A percentile compares a stretch with the other conserved stretches of the same genome.
These are phyloP conservation scores for Fusarium vanettenii DNA, from an alignment of 2,329 filamentous ascomycete species.

Conservation along the genomic window DNA sequence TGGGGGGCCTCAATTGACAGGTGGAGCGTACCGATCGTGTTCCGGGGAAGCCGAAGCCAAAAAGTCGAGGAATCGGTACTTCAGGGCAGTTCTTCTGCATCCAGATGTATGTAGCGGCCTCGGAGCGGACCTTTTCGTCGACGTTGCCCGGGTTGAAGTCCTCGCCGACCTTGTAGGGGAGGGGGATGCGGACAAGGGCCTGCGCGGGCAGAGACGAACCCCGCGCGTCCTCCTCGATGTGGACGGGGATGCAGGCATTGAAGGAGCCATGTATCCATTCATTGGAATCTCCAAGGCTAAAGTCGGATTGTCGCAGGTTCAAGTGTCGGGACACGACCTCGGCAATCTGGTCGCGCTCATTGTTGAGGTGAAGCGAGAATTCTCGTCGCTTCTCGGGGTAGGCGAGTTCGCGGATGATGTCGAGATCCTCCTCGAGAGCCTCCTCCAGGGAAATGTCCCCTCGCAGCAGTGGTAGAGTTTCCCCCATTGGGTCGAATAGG, in stretches of 20 bases:
- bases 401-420: conserved; percentile 18
- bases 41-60: conserved; percentile 35
- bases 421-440: conserved; percentile 14
- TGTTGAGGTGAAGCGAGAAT: conserved; percentile 12
- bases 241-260: conserved; percentile 50
- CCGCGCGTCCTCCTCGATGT: conserved; percentile 4
- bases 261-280: conserved; percentile 50
- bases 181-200: conserved; percentile 44
- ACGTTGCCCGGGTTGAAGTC: conserved; percentile 50
- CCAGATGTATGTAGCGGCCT: conserved; percentile 37
- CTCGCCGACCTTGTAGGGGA: conserved; percentile 53
- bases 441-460: conserved; percentile 13
- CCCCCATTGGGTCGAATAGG: conserved; percentile 6
- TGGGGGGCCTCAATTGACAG: background rate
- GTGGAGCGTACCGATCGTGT: conserved; percentile 12
- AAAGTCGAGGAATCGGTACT: conserved; percentile 34
- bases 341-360: conserved; percentile 2
- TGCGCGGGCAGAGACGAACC: background rate
- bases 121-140: conserved; percentile 54
- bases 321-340: conserved; percentile 17
- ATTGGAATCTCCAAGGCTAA: conserved; percentile 9
- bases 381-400: conserved; percentile 17
- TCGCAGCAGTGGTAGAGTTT: conserved; percentile 16
- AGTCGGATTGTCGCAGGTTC: conserved; percentile 13
- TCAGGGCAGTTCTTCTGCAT: conserved; percentile 39